Base-by-base conservation (phyloP, 2,329 filamentous ascomycete species). In the Venturia aucupariae region DNA sequence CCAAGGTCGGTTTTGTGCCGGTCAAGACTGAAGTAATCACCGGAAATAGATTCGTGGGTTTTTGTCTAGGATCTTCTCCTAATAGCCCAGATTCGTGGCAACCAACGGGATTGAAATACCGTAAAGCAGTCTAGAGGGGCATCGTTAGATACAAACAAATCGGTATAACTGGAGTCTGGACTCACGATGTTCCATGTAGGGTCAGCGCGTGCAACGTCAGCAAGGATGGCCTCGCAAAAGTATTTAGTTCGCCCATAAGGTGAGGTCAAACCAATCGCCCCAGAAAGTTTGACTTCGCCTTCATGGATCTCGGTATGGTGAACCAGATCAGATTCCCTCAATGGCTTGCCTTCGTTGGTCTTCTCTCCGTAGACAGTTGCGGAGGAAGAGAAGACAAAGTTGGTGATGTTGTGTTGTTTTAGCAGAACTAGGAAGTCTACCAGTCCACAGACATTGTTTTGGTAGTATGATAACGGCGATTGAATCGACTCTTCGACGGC, bases 81-180 rank as follows among this genome's bases (percentile, higher is more conserved):
- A 88, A 76, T 8, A 86, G 75, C 17, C 86, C 86, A 3, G 84
- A 86, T 32, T 83, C 77, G 70, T 88, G 84, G 71, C 84, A 87
- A 7, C 86, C 86, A 62, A 87, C 82, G 0, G 86, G 86, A 67
- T 88, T 88, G 76, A 88, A 88, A 73, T 88, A 88, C 38, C 86
- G 80, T 38, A 88, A 76, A 6, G 84, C 83, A 42, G 84, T 83
- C 46, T 51, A 27, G 22, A 15, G 13, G 46, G 10, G 15, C 2
- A 27, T 51, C 10, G 17, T 27, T 51, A 51, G 22, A 22, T 2
- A 24, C 3, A 22, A 10, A 15, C 10, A 15, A n/a, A 5, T 5
- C 22, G 17, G 11, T 3, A 30, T 15, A 27, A 15, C 8, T 1
- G 13, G 17, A 27, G 22, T 0, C 8, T 27, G 10, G 46, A 24